Evolutionary conservation across 2,329 filamentous ascomycete species (phyloP).

Genomic region (Chaetomium globosum): DNA sequence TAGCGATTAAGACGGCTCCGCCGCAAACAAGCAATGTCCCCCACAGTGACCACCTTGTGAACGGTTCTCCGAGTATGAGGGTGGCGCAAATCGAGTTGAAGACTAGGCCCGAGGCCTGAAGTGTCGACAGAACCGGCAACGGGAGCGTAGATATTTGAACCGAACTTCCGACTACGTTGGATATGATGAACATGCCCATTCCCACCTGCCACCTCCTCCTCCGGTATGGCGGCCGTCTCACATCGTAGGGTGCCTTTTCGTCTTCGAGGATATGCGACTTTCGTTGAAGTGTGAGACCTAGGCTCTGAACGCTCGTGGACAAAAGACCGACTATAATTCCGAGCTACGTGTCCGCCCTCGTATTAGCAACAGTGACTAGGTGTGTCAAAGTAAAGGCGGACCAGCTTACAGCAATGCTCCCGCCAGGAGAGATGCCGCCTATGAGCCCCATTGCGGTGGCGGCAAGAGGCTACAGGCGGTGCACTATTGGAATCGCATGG

Average conservation of each 20-base stretch:
- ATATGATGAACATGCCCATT: slow-evolving; percentile 95
- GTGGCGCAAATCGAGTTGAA: slow-evolving; percentile 99
- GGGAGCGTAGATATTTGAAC: slow-evolving; percentile 97
- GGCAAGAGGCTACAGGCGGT: slow-evolving; percentile 31
- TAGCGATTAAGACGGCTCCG: slow-evolving; percentile 88
- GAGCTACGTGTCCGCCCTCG: slow-evolving; percentile 58
- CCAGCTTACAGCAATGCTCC: slow-evolving; percentile 70
- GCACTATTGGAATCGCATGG: slow-evolving; percentile 33
- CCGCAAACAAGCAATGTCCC: slow-evolving; percentile 85
- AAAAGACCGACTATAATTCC: slow-evolving; percentile 91
- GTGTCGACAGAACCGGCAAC: slow-evolving; percentile 87
- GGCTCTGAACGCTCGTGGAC: slow-evolving; percentile 91
- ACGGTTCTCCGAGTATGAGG: slow-evolving; percentile 87
- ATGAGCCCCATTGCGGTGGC: slow-evolving; percentile 68
- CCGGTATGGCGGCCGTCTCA: slow-evolving; percentile 82
- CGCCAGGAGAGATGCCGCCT: slow-evolving; percentile 74
- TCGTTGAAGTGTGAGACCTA: slow-evolving; percentile 92
- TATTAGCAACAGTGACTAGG: slow-evolving; percentile 5
- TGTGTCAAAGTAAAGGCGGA: neutral
- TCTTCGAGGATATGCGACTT: slow-evolving; percentile 98
- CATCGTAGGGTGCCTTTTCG: slow-evolving; percentile 78
- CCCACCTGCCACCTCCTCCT: slow-evolving; percentile 93
- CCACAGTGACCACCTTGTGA: slow-evolving; percentile 88
- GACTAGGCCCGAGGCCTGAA: slow-evolving; percentile 93
- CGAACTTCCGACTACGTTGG: slow-evolving; percentile 91